Conservation (phyloP, 208 protist genomes). For the Acanthamoeba castellanii region DNA sequence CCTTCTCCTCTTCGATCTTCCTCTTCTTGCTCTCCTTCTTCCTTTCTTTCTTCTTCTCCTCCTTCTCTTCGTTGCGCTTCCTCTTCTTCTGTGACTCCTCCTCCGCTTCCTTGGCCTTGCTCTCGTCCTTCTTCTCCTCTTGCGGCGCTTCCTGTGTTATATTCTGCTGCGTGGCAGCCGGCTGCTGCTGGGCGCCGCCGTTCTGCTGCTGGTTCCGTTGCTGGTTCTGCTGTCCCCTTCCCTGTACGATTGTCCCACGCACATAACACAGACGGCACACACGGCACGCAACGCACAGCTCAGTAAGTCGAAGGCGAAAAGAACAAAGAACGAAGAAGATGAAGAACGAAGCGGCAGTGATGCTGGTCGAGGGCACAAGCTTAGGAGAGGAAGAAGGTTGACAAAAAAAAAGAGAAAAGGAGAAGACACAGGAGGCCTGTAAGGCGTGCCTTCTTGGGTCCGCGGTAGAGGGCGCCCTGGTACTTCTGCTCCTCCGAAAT, state of each 20-base stretch:
- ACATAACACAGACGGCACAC: too few species aligned
- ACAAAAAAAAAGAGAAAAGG: too few species aligned
- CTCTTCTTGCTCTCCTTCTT: background rate
- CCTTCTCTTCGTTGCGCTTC: background rate
- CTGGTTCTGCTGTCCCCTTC: too few species aligned
- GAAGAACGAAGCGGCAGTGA: too few species aligned
- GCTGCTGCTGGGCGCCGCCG: background rate
- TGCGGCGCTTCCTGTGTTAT: background rate
- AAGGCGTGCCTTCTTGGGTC: constrained; percentile 27
- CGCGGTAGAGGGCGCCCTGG: constrained; percentile 59
- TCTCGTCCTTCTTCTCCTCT: background rate
- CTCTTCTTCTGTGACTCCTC: background rate
- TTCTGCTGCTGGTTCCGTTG: too few species aligned
- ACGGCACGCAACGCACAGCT: too few species aligned
- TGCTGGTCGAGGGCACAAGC: too few species aligned
- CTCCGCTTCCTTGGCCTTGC: background rate
- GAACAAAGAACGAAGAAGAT: too few species aligned
- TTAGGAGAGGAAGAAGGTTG: too few species aligned
- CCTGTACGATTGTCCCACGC: too few species aligned
- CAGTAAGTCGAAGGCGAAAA: too few species aligned
- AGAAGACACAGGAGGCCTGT: background rate
- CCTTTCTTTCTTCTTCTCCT: background rate
- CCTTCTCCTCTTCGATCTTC: constrained; percentile 13
- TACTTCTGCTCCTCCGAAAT: constrained; percentile 66
- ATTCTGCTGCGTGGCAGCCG: background rate